Conservation (phyloP, 73 alveolate species). For the Tetrahymena borealis region DNA sequence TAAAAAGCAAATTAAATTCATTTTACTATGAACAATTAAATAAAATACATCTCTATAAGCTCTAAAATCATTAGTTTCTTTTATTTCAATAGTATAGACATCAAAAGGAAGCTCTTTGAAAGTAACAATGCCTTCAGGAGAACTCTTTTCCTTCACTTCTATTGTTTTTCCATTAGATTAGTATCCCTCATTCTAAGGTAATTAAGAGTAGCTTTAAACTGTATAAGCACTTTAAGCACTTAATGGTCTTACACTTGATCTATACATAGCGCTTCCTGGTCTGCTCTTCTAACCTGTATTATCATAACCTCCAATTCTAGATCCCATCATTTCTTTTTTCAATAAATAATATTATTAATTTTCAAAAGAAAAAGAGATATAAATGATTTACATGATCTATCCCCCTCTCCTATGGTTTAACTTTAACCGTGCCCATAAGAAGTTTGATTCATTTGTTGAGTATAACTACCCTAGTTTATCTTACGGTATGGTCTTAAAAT, state of each 20-base stretch:
- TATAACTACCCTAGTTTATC: neutral
- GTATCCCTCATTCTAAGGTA: slow-evolving; percentile 2
- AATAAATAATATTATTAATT: neutral
- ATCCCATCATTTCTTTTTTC: slow-evolving; percentile 1
- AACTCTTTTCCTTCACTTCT: slow-evolving; percentile 13
- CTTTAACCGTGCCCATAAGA: too few relatives aligned
- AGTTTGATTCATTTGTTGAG: neutral
- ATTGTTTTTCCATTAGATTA: slow-evolving; percentile 17
- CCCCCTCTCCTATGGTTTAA: neutral
- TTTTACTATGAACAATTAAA: neutral
- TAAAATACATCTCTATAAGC: neutral
- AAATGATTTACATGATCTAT: neutral
- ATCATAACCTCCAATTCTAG: neutral
- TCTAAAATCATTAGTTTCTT: slow-evolving; percentile 45
- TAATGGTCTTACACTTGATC: slow-evolving; percentile 16
- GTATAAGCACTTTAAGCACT: slow-evolving; percentile 18
- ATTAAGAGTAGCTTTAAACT: slow-evolving; percentile 1
- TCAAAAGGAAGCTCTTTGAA: slow-evolving; percentile 43
- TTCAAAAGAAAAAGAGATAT: neutral
- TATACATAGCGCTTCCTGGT: slow-evolving; percentile 12
- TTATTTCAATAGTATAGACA: slow-evolving; percentile 39
- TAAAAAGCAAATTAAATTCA: neutral
- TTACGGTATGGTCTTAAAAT: neutral
- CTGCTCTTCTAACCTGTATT: slow-evolving; percentile 1
- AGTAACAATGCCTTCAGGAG: slow-evolving; percentile 27